Percentiles rank a stretch among this genome's conserved stretches.
Conservation (phyloP, 129 eudicot species). For the Flaveria bidentis region DNA sequence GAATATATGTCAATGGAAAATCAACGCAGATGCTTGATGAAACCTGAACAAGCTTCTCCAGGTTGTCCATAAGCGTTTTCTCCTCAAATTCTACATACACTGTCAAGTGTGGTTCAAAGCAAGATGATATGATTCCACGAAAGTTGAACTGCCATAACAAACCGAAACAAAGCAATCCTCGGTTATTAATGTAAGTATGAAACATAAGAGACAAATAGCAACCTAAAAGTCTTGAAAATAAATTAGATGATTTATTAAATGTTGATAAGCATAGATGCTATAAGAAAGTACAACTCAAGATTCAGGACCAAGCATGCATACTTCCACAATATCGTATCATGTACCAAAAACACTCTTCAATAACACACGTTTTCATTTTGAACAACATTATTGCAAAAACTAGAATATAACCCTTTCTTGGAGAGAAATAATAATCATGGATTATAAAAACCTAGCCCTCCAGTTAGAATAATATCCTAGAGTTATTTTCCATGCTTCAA, state of each 20-base stretch:
- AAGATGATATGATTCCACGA: conserved; percentile 91
- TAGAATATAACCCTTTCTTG: conserved; percentile 1
- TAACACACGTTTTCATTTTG: background rate
- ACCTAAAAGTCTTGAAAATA: background rate
- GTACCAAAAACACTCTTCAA: background rate
- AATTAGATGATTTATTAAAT: background rate
- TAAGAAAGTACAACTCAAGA: background rate
- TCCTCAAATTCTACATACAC: conserved; percentile 96
- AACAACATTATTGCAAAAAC: conserved; percentile 11
- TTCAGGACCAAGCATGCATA: background rate
- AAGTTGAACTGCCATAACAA: conserved; percentile 76
- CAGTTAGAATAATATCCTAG: background rate
- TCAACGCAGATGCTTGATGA: conserved; percentile 28
- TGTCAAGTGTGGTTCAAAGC: conserved; percentile 94
- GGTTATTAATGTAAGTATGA: background rate
- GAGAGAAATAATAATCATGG: background rate
- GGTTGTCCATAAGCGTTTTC: conserved; percentile 93
- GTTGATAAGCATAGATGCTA: background rate
- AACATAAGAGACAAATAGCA: conserved; percentile 13
- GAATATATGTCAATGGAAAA: conserved; percentile 12
- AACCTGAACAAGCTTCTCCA: conserved; percentile 99
- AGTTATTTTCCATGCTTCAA: too few relatives aligned
- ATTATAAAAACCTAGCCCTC: background rate
- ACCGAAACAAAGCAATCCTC: background rate
- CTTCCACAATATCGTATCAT: background rate